Base-by-base conservation (phyloP, 306 rosid genomes). In the Vicia faba region DNA sequence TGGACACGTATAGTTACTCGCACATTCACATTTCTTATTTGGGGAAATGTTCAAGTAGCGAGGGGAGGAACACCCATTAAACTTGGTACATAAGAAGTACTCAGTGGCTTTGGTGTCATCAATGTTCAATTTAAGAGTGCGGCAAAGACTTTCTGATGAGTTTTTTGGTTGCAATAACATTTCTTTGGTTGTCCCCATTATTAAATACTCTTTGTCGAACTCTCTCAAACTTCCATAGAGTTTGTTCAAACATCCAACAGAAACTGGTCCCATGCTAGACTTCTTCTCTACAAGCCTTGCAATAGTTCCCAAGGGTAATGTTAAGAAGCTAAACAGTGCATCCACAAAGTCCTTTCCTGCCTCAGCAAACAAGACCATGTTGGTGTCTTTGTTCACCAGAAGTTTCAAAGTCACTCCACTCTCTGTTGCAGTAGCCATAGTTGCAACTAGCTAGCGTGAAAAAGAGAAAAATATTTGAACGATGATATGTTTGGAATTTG, bases 161-260 rank as follows among this genome's bases (percentile, higher is more conserved):
- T 40, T 61, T 4, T 0, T 61, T 3, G 76, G 70, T 18, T 10
- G 35, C 12, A 72, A 13, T 13, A 72, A 7, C 55, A 50, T 38
- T 15, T 14, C 55, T 15, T 53, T 61, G 7, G 11, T 35, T 0
- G 20, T 5, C 2, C 0, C 35, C 11, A 31, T 10, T 5, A 0
- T 0, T 7, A 56, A 7, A 55, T 25, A 19, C 13, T 26, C 29
- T 15, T 14, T 1, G 1, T 41, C 45, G 5, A 69, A 43, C 25
- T 69, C 16, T 26, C 5, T 26, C 4, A 41, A 41, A 14, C 74
- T 40, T 55, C 7, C 29, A 15, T 41, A 55, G 29, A 55, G 28
- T 25, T 40, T 39, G 18, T 12, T 55, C 3, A 55, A 2, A 19
- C 74, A 39, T 0, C 74, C 74, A 40, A 69, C 26, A 1, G 28